Evolutionary conservation across 179 eudicot species (phyloP).

Genomic region (Beta macrorhiza): DNA sequence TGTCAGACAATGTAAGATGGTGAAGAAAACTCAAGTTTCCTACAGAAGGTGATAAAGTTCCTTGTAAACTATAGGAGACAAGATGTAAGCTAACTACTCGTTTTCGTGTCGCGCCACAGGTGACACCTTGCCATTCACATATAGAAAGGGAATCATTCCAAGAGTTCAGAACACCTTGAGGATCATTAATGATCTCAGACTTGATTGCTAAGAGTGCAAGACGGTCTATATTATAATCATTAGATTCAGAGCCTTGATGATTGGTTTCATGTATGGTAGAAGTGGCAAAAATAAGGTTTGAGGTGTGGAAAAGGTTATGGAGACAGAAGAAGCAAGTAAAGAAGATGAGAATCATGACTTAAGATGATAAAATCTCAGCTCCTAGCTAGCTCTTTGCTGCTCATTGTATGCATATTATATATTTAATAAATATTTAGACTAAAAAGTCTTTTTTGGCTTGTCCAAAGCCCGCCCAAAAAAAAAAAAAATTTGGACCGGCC

Average conservation of each 20-base stretch:
- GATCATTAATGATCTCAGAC: slow-evolving; percentile 20
- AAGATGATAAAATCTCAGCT: neutral
- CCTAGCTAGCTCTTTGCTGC: neutral
- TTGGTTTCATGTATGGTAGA: neutral
- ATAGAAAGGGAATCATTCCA: slow-evolving; percentile 27
- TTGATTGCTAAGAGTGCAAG: slow-evolving; percentile 25
- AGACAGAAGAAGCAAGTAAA: neutral
- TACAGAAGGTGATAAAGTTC: slow-evolving; percentile 26
- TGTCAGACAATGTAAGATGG: slow-evolving; percentile 1
- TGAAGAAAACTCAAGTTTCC: slow-evolving; percentile 32
- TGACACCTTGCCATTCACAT: slow-evolving; percentile 34
- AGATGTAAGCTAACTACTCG: slow-evolving; percentile 21
- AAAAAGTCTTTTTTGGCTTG: no score
- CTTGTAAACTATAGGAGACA: slow-evolving; percentile 8
- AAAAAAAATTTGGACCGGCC: no score
- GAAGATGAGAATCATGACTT: neutral
- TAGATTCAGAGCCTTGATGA: neutral
- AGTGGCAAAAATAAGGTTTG: neutral
- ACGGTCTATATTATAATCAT: neutral
- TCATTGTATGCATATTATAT: no score
- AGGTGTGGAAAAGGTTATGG: neutral
- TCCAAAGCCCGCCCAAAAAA: no score
- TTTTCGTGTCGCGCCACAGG: slow-evolving; percentile 14
- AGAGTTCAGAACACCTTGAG: slow-evolving; percentile 15
- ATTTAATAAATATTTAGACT: no score